Conservation (phyloP, 2,329 filamentous ascomycete genomes). For the Dactylellina parvicollis region DNA sequence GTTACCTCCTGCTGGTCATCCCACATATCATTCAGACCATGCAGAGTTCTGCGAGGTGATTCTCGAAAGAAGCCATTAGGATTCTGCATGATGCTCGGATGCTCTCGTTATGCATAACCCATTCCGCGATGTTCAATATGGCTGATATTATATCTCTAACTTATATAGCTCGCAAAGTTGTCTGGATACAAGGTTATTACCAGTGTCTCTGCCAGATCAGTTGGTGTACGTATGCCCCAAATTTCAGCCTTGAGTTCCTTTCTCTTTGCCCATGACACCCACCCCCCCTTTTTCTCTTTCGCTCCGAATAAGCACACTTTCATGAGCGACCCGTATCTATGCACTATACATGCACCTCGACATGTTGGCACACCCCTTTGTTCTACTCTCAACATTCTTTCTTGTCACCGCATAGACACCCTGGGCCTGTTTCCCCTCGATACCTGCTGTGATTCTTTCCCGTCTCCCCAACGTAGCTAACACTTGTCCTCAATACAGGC, state of each 20-base stretch:
- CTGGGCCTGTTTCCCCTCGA: no score
- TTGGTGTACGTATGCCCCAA: constrained; percentile 19
- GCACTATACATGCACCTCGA: no score
- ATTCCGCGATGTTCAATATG: not conserved
- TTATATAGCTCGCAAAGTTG: constrained; percentile 39
- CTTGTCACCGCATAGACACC: not conserved
- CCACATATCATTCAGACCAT: not conserved
- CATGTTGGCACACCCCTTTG: no score
- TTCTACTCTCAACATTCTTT: not conserved
- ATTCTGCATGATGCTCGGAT: not conserved
- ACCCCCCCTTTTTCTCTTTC: not conserved
- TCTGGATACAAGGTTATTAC: constrained; percentile 52
- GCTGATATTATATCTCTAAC: not conserved
- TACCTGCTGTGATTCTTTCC: not conserved
- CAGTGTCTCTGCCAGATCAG: constrained; percentile 35
- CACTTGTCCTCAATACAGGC: constrained; percentile 7
- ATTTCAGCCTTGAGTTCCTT: not conserved
- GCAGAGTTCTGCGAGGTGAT: not conserved
- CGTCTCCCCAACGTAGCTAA: not conserved
- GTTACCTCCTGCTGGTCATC: not conserved
- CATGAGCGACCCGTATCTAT: no score
- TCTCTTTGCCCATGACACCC: not conserved
- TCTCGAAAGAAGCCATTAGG: not conserved
- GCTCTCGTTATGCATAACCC: not conserved
- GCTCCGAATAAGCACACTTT: no score